Evolutionary conservation across 1,284 basidiomycete species (phyloP).

Genomic region (Vanrija humicola): DNA sequence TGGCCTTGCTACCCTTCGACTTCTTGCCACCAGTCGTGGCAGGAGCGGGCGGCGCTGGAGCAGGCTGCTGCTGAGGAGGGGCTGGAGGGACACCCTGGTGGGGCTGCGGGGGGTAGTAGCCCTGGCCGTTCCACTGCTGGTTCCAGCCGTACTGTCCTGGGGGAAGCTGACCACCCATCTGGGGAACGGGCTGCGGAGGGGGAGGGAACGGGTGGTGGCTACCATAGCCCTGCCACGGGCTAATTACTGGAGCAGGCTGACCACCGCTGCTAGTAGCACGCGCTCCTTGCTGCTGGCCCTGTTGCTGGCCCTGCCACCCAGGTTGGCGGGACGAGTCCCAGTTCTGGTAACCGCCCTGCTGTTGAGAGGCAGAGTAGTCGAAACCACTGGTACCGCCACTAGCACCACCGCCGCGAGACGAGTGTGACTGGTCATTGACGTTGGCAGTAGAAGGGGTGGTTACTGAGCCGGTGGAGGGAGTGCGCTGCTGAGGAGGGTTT

Average conservation of each 20-base stretch:
- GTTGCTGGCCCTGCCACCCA: neutral
- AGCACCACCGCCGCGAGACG: neutral
- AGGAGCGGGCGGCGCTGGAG: neutral
- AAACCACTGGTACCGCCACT: constrained; percentile 6
- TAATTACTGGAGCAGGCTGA: constrained; percentile 7
- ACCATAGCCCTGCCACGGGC: constrained; percentile 27
- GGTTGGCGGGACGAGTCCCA: constrained; percentile 10
- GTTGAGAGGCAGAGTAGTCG: constrained; percentile 7
- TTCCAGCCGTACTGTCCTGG: constrained; percentile 27
- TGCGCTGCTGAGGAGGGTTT: constrained; percentile 6
- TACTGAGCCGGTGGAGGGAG: constrained; percentile 12
- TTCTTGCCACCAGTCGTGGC: constrained; percentile 16
- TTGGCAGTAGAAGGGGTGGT: constrained; percentile 3
- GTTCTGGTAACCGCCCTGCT: constrained; percentile 11
- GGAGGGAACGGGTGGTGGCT: constrained; percentile 28
- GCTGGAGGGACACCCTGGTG: constrained; percentile 4
- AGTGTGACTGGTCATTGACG: constrained; percentile 2
- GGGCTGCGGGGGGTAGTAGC: constrained; percentile 24
- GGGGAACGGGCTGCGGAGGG: constrained; percentile 26
- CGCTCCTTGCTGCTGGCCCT: constrained; percentile 7
- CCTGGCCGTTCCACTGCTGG: constrained; percentile 19
- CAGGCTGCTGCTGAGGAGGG: constrained; percentile 1
- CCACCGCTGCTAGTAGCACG: constrained; percentile 14
- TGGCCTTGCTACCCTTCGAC: constrained; percentile 13
- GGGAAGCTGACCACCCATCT: constrained; percentile 20